Evolutionary conservation across 2,329 filamentous ascomycete species (phyloP).

Genomic region (Byssochlamys sp.): DNA sequence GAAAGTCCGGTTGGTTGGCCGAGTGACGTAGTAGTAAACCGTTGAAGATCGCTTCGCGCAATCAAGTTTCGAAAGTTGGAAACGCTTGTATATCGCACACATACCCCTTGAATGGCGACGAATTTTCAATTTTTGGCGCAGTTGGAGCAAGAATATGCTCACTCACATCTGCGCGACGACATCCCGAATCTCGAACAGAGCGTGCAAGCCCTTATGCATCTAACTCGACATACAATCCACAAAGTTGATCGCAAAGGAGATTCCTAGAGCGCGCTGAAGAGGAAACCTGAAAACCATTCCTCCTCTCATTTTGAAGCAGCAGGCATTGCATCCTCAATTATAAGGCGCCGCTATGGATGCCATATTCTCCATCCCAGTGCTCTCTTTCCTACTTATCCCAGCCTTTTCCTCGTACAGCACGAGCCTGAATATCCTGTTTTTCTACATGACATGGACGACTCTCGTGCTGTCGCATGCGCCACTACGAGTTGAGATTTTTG

Average conservation of each 20-base stretch:
- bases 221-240: background rate
- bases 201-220: background rate
- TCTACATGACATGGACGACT: constrained; percentile 82
- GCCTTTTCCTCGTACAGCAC: constrained; percentile 59
- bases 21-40: background rate
- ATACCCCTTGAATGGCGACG: background rate
- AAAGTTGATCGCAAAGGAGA: background rate
- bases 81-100: background rate
- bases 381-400: constrained; percentile 20
- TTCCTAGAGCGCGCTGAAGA: background rate
- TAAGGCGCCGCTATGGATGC: constrained; percentile 44
- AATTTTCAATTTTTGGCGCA: background rate
- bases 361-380: constrained; percentile 20
- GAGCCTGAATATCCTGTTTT: constrained; percentile 75
- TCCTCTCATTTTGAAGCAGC: background rate
- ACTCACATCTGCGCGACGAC: background rate
- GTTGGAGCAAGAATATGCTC: background rate
- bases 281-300: background rate
- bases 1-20: background rate
- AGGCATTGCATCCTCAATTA: background rate
- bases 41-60: background rate
- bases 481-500: constrained; percentile 64
- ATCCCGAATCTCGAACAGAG: background rate
- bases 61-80: background rate
- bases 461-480: constrained; percentile 68